Evolutionary conservation across 768 basidiomycete genomes (phyloP), one percentile per base, ranked within the genome.

Genomic region (Botryobasidium botryosum): DNA sequence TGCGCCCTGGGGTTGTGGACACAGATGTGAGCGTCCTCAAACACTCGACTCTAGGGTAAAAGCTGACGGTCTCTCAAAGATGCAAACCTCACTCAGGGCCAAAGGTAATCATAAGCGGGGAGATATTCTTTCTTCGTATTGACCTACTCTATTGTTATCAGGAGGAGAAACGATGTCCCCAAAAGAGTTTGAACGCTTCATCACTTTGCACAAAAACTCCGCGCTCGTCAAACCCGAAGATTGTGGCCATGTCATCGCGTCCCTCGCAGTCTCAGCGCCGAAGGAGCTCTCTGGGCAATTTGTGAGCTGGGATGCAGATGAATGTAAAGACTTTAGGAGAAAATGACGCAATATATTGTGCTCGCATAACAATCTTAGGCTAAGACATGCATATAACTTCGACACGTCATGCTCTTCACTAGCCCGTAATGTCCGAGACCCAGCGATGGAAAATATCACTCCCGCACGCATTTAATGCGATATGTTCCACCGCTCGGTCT

Each of bases 1-100:
- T 94, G 2, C 73, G 88, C 3, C 91, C 91, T 1, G 91, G 91
- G 12, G 77, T 78, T 61, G 86, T 94, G 23, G 77, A 91, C 49
- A 91, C 87, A 6, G 63, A 61, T 23, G 87, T 85, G 58, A 52
- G 72, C 68, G 15, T 46, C n/a, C 25, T 40, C 15, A 31, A 20
- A 23, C 44, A 39, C 12, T 21, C 20, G 8, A 21, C 10, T 39
- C 12, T 12, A 39, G 13, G 12, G 37, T 20, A 12, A 12, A 17
- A 38, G 29, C 44, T 42, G 4, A 36, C 35, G 15, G 18, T 29
- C 23, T 35, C 43, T 26, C 52, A 25, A 2, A 86, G 82, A 87
- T 87, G 85, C 84, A 85, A 67, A 53, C 56, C 24, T 51, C 50
- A 1, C 49, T 86, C 28, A 67, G 83, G 43, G 57, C 62, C 35